These are phyloP conservation scores for Rubia yunnanensis DNA, from an alignment of 257 asterid species.

Conservation along the genomic window DNA sequence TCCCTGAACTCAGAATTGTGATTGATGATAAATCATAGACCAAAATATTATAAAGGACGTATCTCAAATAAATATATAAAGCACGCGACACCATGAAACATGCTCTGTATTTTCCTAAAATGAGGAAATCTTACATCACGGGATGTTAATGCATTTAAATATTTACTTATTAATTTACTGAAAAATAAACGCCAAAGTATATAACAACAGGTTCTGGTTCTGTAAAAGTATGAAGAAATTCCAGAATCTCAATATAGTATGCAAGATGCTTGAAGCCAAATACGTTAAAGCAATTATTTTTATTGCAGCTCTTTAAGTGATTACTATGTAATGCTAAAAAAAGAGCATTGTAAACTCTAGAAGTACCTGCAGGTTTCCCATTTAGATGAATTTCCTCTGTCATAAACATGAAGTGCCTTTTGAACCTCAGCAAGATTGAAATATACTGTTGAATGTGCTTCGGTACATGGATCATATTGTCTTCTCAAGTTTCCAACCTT, in stretches of 20 bases:
- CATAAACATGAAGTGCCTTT: slow-evolving; percentile 65
- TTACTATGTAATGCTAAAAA: not conserved
- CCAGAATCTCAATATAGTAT: not conserved
- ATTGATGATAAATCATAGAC: not conserved
- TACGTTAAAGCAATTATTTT: too few relatives aligned
- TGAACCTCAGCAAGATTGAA: slow-evolving; percentile 97
- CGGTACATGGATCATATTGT: slow-evolving; percentile 91
- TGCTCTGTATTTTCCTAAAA: not conserved
- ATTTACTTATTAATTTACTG: not conserved
- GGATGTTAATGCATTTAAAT: not conserved
- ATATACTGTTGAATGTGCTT: slow-evolving; percentile 61
- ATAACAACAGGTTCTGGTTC: not conserved
- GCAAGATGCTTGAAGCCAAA: not conserved
- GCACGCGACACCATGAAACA: not conserved
- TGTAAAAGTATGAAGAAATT: not conserved
- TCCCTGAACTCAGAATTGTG: not conserved
- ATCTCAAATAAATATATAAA: too few relatives aligned
- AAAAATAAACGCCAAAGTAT: not conserved
- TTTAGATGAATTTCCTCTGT: slow-evolving; percentile 30
- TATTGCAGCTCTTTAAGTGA: not conserved
- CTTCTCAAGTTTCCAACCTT: slow-evolving; percentile 53
- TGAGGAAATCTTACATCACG: not conserved
- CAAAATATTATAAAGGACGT: too few relatives aligned
- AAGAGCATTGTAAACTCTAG: not conserved
- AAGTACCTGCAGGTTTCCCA: slow-evolving; percentile 90